These are phyloP conservation scores for Hericium rajendrae DNA, from an alignment of 768 basidiomycete species.

Conservation along the genomic window DNA sequence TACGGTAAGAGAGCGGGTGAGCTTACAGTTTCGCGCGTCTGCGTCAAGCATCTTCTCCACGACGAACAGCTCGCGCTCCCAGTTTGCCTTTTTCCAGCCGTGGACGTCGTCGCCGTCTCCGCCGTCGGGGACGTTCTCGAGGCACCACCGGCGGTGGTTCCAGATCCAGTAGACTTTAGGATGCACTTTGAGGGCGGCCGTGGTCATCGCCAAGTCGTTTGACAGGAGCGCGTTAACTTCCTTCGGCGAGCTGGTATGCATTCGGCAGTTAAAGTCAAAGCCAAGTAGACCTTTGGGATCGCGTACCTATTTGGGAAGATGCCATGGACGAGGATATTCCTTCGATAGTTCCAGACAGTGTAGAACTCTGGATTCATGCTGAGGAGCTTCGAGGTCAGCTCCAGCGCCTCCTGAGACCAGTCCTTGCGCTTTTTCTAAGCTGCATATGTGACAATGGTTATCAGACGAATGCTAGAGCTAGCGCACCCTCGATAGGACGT, in stretches of 20 bases:
- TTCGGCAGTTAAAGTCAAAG: neutral
- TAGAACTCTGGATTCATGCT: conserved; percentile 88
- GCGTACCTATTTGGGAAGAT: conserved; percentile 59
- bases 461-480: conserved; percentile 5
- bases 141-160: conserved; percentile 96
- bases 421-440: conserved; percentile 59
- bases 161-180: conserved; percentile 99
- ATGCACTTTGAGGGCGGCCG: conserved; percentile 65
- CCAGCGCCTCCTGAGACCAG: conserved; percentile 65
- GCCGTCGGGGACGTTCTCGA: conserved; percentile 74
- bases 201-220: conserved; percentile 75
- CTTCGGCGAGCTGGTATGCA: conserved; percentile 39
- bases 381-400: conserved; percentile 68
- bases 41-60: conserved; percentile 89
- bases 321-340: conserved; percentile 65
- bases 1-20: too few relatives aligned
- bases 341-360: conserved; percentile 91
- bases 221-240: conserved; percentile 55
- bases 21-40: conserved; percentile 88
- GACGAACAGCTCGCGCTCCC: conserved; percentile 79
- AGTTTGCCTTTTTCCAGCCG: conserved; percentile 72
- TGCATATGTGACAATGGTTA: conserved; percentile 1
- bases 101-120: conserved; percentile 42
- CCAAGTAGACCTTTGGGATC: neutral
- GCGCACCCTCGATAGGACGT: conserved; percentile 57